Percentiles rank a stretch among this genome's conserved stretches.
phyloP scores from a whole-genome alignment of 192 early-diverging fungal genomes.

The Backusella morwellensis region DNA sequence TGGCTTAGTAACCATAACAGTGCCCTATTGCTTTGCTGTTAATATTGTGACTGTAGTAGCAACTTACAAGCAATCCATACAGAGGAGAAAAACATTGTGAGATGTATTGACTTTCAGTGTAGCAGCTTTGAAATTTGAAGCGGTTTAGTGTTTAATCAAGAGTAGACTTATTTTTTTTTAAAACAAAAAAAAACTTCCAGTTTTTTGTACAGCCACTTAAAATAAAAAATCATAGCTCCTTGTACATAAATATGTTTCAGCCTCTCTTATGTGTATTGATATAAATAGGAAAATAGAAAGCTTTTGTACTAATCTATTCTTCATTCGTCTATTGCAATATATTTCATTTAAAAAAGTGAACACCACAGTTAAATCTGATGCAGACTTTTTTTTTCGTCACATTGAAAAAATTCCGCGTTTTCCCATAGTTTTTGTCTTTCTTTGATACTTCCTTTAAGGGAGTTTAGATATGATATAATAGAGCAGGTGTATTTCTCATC shows the following conservation, averaged over 20 bases:
- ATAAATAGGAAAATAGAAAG: neutral
- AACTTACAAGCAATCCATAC: no score
- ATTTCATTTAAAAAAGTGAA: neutral
- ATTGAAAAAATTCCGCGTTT: no score
- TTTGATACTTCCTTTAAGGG: neutral
- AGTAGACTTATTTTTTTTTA: neutral
- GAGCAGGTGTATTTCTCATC: no score
- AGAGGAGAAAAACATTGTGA: neutral
- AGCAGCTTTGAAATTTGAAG: neutral
- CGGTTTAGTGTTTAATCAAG: neutral
- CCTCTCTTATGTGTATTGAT: neutral
- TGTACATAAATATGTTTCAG: neutral
- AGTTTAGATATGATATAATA: no score
- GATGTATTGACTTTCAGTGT: neutral
- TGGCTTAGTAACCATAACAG: neutral
- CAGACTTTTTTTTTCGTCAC: no score
- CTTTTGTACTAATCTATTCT: neutral
- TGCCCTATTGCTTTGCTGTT: no score
- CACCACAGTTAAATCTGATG: neutral
- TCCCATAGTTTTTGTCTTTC: no score
- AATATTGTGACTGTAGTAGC: no score
- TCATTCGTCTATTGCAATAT: neutral
- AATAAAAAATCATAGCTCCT: neutral
- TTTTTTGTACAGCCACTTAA: neutral
- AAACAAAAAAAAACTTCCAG: neutral